These are phyloP conservation scores for Agrocybe pediades DNA, from an alignment of 768 basidiomycete species.

Conservation along the genomic window DNA sequence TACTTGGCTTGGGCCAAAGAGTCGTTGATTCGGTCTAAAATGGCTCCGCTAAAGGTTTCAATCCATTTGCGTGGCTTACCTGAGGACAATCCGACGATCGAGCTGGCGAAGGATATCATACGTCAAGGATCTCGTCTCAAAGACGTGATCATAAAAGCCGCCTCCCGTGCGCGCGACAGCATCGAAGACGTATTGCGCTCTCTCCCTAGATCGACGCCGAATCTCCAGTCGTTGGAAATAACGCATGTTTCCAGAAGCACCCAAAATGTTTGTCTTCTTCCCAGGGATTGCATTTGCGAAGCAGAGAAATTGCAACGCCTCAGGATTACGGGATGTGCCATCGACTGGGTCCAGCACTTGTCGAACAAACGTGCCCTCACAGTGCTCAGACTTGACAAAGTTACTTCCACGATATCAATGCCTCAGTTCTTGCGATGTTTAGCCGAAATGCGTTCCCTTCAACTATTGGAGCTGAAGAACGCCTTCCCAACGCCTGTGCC, in stretches of 20 bases:
- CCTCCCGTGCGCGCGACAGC: too few species aligned
- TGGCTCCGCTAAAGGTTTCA: not conserved
- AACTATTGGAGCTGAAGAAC: slow-evolving; percentile 1
- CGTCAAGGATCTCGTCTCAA: not conserved
- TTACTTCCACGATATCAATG: not conserved
- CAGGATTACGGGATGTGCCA: not conserved
- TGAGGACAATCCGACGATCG: too few species aligned
- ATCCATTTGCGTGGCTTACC: not conserved
- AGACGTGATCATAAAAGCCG: not conserved
- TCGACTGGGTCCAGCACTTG: slow-evolving; percentile 4
- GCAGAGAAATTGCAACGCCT: slow-evolving; percentile 1
- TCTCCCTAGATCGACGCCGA: slow-evolving; percentile 5
- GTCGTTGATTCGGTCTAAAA: slow-evolving; percentile 6
- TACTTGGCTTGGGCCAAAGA: not conserved
- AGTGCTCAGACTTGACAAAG: not conserved
- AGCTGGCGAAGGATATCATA: not conserved
- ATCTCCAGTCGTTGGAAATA: not conserved
- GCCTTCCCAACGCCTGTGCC: not conserved
- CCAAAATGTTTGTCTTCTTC: not conserved
- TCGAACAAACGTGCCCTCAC: not conserved
- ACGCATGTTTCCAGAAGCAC: not conserved
- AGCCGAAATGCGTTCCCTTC: not conserved
- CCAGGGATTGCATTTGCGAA: not conserved
- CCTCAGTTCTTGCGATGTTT: slow-evolving; percentile 3
- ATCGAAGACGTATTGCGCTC: not conserved